Conservation (phyloP, 352 stramenopile genomes). For the Peronospora tabacina region DNA sequence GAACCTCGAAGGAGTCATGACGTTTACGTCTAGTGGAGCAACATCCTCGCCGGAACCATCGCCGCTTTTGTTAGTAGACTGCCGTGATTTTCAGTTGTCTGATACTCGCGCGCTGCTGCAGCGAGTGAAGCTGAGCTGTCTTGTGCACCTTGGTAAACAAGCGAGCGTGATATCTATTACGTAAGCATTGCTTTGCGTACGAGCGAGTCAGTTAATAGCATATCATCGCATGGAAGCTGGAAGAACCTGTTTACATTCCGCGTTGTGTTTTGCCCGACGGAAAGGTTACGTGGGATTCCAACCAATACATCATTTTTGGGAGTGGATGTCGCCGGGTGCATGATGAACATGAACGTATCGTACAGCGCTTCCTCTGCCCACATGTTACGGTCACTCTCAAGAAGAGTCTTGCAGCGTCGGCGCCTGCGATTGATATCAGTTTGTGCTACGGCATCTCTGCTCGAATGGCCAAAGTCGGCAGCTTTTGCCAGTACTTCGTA, state of each 20-base stretch:
- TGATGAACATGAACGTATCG: slow-evolving; percentile 68
- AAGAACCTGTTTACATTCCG: slow-evolving; percentile 14
- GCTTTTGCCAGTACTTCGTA: slow-evolving; percentile 75
- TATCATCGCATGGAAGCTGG: slow-evolving; percentile 24
- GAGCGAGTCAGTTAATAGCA: slow-evolving; percentile 21
- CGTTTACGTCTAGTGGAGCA: slow-evolving; percentile 22
- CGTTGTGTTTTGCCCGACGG: neutral
- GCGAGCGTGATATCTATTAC: slow-evolving; percentile 1
- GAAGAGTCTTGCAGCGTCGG: slow-evolving; percentile 68
- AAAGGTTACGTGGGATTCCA: slow-evolving; percentile 35
- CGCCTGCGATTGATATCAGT: slow-evolving; percentile 44
- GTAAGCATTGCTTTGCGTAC: slow-evolving; percentile 24
- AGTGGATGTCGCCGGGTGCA: slow-evolving; percentile 59
- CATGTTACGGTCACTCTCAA: slow-evolving; percentile 74
- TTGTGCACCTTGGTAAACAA: slow-evolving; percentile 4
- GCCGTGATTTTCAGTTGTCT: slow-evolving; percentile 32
- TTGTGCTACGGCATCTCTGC: slow-evolving; percentile 31
- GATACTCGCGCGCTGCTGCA: slow-evolving; percentile 42
- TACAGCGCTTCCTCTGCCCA: slow-evolving; percentile 47
- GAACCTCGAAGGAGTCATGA: slow-evolving; percentile 76
- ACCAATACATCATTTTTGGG: slow-evolving; percentile 84
- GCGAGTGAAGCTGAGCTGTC: slow-evolving; percentile 27
- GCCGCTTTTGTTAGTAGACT: slow-evolving; percentile 44
- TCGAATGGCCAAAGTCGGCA: slow-evolving; percentile 63
- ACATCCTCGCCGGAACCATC: slow-evolving; percentile 15